Evolutionary conservation across 176 grass and related monocot genomes (phyloP).

Genomic region (Rhipidocladum racemiflorum): DNA sequence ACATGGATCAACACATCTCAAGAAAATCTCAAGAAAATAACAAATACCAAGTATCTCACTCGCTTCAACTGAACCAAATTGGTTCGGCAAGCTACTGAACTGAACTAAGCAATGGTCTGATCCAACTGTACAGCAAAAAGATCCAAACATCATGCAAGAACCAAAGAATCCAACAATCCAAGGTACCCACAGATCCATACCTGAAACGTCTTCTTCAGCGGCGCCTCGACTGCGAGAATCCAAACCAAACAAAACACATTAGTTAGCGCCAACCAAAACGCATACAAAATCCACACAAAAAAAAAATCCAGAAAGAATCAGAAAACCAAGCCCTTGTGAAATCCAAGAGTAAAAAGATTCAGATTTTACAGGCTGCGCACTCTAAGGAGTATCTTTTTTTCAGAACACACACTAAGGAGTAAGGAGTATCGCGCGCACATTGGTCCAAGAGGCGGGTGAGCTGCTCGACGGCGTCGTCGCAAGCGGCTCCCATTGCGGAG

Average conservation of each 20-base stretch:
- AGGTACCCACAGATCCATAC: conserved; percentile 34
- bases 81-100: neutral
- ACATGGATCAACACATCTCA: neutral
- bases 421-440: conserved; percentile 33
- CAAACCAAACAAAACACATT: conserved; percentile 1
- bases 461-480: conserved; percentile 72
- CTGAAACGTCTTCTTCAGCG: conserved; percentile 79
- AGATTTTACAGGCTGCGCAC: neutral
- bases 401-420: neutral
- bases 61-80: neutral
- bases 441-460: conserved; percentile 61
- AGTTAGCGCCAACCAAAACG: neutral
- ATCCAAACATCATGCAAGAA: conserved; percentile 7
- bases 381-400: neutral
- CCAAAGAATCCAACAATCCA: neutral
- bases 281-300: neutral
- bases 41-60: neutral
- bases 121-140: neutral
- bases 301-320: neutral
- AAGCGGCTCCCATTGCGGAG: conserved; percentile 56
- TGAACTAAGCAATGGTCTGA: neutral
- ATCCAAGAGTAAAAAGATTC: neutral
- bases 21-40: neutral
- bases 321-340: neutral
- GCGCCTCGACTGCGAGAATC: conserved; percentile 57